These are phyloP conservation scores for Verbena officinalis DNA, from an alignment of 257 asterid genomes.

Conservation along the genomic window DNA sequence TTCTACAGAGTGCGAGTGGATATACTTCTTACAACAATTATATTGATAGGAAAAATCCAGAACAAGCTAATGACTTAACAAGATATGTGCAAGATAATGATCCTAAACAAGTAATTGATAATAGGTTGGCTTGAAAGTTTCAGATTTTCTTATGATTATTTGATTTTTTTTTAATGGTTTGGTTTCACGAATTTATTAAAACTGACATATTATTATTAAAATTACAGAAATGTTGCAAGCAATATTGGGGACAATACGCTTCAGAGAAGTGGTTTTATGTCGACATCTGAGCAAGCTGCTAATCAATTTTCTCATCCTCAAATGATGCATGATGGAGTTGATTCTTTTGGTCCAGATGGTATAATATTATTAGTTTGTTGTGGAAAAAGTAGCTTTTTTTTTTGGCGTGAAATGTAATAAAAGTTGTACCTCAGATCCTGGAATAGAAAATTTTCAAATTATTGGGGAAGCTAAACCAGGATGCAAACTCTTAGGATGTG, in stretches of 20 bases:
- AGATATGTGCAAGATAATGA: slow-evolving; percentile 56
- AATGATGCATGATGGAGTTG: slow-evolving; percentile 46
- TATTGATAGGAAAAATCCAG: slow-evolving; percentile 49
- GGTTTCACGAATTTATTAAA: slow-evolving; percentile 7
- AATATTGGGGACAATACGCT: slow-evolving; percentile 43
- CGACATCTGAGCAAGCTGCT: slow-evolving; percentile 50
- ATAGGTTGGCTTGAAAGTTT: slow-evolving; percentile 52
- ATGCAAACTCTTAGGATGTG: slow-evolving; percentile 84
- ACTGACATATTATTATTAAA: slow-evolving; percentile 41
- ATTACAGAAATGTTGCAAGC: slow-evolving; percentile 66
- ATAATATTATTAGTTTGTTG: slow-evolving; percentile 23
- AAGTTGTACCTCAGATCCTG: slow-evolving; percentile 58
- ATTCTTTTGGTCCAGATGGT: slow-evolving; percentile 78
- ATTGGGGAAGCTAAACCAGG: slow-evolving; percentile 98
- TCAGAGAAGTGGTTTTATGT: slow-evolving; percentile 51
- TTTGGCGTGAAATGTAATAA: slow-evolving; percentile 31
- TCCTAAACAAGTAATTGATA: slow-evolving; percentile 39
- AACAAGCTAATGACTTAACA: slow-evolving; percentile 42
- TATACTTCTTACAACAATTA: slow-evolving; percentile 48
- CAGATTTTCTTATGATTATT: slow-evolving; percentile 21
- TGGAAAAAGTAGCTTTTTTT: slow-evolving; percentile 15
- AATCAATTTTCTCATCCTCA: slow-evolving; percentile 54
- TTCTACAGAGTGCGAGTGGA: slow-evolving; percentile 56
- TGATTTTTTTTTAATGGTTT: slow-evolving; percentile 10
- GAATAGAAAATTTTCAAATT: slow-evolving; percentile 89